A percentile compares a stretch with the other conserved stretches of the same genome.
These are phyloP conservation scores for Fusarium mundagurra DNA, from an alignment of 2,329 filamentous ascomycete genomes.

Conservation along the genomic window DNA sequence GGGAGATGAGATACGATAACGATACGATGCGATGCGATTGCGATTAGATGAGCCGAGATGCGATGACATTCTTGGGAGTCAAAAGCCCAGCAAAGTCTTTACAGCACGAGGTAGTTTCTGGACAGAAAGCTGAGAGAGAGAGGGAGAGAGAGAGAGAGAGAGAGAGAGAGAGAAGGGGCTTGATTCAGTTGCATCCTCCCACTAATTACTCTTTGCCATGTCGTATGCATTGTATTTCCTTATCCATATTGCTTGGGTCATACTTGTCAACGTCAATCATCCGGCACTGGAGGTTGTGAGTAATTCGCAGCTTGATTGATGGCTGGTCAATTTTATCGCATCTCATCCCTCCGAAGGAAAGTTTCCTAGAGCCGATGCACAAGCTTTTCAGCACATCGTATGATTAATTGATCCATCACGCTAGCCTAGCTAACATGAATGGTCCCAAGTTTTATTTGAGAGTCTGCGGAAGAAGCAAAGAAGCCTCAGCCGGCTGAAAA, in stretches of 20 bases:
- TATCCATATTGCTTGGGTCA: background rate
- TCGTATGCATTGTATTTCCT: background rate
- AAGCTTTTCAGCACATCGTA: conserved; percentile 37
- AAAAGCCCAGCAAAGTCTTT: background rate
- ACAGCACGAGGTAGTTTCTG: background rate
- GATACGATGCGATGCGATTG: conserved; percentile 37
- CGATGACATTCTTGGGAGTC: background rate
- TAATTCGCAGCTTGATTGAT: conserved; percentile 20
- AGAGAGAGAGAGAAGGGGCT: background rate
- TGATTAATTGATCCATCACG: conserved; percentile 42
- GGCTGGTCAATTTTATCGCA: conserved; percentile 10
- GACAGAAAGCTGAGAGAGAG: background rate
- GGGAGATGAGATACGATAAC: conserved; percentile 40
- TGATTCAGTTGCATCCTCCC: background rate
- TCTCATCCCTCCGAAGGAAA: conserved; percentile 5
- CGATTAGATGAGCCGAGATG: conserved; percentile 28
- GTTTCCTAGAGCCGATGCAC: conserved; percentile 2
- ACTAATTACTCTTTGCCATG: background rate
- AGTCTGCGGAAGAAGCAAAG: conserved; percentile 27
- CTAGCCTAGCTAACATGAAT: conserved; percentile 27
- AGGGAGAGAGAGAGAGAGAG: background rate
- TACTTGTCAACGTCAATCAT: background rate
- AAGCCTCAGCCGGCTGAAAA: conserved; percentile 9
- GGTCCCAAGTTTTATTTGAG: conserved; percentile 8
- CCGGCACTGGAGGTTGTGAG: conserved; percentile 15